Base-by-base conservation (phyloP, 306 rosid species). In the Adenanthera pavonina region DNA sequence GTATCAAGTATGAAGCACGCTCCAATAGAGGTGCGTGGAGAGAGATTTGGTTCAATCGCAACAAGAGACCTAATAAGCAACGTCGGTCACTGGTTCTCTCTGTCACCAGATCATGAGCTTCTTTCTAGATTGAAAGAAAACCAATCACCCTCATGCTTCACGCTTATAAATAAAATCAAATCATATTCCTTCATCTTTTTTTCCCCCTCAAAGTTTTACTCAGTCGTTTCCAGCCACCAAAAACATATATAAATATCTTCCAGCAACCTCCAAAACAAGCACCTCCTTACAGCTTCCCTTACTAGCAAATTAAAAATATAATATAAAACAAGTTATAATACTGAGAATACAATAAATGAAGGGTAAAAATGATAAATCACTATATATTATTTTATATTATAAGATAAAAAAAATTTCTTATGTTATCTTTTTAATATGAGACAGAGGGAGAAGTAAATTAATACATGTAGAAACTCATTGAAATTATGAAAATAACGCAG, bases 101-200 rank as follows among this genome's bases (percentile, higher is more conserved):
- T 84, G 87, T 84, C 90, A 81, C 88, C 82, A 84, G 88, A 84
- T 69, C 86, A 75, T 84, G 80, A 87, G 40, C 82, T 68, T 19
- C 74, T 20, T 47, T 78, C 74, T 64, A 74, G 80, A 81, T 81
- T 87, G 77, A 76, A 78, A 78, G 17, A 19, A 68, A 67, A 38
- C 86, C 80, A 81, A 84, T 84, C 78, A 78, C 82, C 69, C 74
- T 52, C 82, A 87, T 87, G 82, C 77, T 60, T 78, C 84, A 78
- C 84, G 36, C 80, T 46, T 59, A 36, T 43, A 53, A 75, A 52
- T 38, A 17, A 67, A 51, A 83, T 72, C 11, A 48, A 40, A 49
- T 47, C 20, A 62, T 72, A 69, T 76, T 48, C 36, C 12, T 33
- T 25, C 33, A 16, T 19, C 30, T 25, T 25, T 1, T n/a, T n/a